Evolutionary conservation across 2,329 filamentous ascomycete genomes (phyloP).

Genomic region (Aspergillus melleus): DNA sequence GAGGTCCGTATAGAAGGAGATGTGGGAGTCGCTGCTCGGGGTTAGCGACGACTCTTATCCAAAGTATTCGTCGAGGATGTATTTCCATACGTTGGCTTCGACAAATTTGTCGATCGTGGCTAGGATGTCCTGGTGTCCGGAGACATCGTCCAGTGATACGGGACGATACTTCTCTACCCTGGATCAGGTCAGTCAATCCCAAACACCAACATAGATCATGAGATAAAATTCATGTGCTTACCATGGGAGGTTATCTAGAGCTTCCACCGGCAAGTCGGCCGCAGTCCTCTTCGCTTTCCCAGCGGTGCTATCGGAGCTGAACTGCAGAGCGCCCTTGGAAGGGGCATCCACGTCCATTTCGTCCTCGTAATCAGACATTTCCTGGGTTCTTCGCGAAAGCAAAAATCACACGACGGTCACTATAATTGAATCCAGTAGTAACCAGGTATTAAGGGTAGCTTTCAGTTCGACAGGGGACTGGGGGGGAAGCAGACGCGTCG

Average conservation of each 20-base stretch:
- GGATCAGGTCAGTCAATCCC: constrained; percentile 16
- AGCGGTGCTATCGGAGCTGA: constrained; percentile 69
- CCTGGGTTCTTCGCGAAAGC: constrained; percentile 8
- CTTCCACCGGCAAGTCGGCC: constrained; percentile 89
- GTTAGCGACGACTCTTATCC: background rate
- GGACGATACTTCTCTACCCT: constrained; percentile 98
- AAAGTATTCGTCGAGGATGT: background rate
- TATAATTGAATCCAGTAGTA: background rate
- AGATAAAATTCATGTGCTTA: constrained; percentile 38
- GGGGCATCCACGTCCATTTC: constrained; percentile 67
- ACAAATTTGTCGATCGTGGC: constrained; percentile 98
- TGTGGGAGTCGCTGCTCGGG: constrained; percentile 72
- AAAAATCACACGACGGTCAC: background rate
- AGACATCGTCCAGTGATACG: constrained; percentile 84
- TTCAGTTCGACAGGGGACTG: background rate
- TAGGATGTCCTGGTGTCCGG: constrained; percentile 94
- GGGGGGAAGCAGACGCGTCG: constrained; percentile 30
- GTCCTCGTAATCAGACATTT: constrained; percentile 60
- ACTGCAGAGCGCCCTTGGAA: constrained; percentile 57
- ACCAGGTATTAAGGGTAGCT: background rate
- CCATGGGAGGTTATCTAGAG: constrained; percentile 93
- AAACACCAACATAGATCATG: too few relatives aligned
- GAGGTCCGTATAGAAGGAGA: constrained; percentile 92
- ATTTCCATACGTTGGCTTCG: constrained; percentile 69
- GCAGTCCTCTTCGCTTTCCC: constrained; percentile 87